Percentiles rank a stretch among this genome's conserved stretches.
phyloP scores from a whole-genome alignment of 176 grass and related monocot genomes.

The Bolboschoenus planiculmis region DNA sequence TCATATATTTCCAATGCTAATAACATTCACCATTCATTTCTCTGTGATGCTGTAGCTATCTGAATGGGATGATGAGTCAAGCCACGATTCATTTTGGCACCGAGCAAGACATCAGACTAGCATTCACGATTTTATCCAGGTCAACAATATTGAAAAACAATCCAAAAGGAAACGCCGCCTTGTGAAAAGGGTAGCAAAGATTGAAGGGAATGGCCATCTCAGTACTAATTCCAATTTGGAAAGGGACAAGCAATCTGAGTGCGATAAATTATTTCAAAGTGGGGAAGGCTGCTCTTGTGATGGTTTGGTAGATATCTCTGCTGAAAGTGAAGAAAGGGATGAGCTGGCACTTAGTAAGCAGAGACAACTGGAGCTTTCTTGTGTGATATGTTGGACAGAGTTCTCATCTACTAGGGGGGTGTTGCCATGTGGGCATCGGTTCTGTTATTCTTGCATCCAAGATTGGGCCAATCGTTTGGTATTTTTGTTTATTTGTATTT shows the following conservation, averaged over 20 bases:
- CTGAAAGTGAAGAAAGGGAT: slow-evolving; percentile 26
- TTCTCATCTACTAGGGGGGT: slow-evolving; percentile 74
- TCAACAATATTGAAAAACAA: slow-evolving; percentile 22
- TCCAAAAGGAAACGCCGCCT: slow-evolving; percentile 21
- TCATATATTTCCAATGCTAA: neutral
- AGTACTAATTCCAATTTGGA: slow-evolving; percentile 28
- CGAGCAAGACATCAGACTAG: slow-evolving; percentile 47
- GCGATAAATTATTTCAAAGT: neutral
- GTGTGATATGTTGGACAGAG: slow-evolving; percentile 90
- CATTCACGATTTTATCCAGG: slow-evolving; percentile 18
- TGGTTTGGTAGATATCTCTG: slow-evolving; percentile 14
- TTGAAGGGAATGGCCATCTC: slow-evolving; percentile 26
- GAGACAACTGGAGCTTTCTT: slow-evolving; percentile 56
- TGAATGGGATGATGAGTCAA: slow-evolving; percentile 19
- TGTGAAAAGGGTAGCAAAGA: slow-evolving; percentile 29
- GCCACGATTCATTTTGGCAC: slow-evolving; percentile 12
- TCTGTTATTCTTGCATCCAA: slow-evolving; percentile 93
- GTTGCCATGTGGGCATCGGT: slow-evolving; percentile 89
- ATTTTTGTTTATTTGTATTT: slow-evolving; percentile 16
- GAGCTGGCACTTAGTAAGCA: slow-evolving; percentile 18
- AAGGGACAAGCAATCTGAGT: slow-evolving; percentile 5
- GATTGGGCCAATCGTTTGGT: slow-evolving; percentile 69
- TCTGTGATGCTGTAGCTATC: slow-evolving; percentile 28
- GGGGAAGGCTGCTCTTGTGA: neutral
- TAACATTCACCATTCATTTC: slow-evolving; percentile 8